Base-by-base conservation (phyloP, 129 eudicot species). In the Saposhnikovia divaricata region DNA sequence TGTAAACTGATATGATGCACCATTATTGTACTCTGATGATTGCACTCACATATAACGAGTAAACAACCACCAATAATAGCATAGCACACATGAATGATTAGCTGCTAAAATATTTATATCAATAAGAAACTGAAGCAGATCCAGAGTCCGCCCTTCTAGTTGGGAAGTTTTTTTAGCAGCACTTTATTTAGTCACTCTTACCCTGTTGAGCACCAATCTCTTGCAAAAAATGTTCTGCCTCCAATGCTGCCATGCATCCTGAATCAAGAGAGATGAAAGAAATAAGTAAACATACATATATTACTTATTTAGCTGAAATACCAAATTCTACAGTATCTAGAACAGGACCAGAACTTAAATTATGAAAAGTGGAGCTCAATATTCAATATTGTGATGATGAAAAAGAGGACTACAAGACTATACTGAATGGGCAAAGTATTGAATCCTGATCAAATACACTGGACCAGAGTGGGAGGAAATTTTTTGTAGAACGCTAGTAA, bases 181-280 rank as follows among this genome's bases (percentile, higher is more conserved):
- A n/a, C 34, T 3, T n/a, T 10, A 3, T 25, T 61, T 88, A 94
- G 86, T 92, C 97, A 81, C 93, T 91, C 89, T 93, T 90, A 40
- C 93, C 97, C 87, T 87, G 86, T 72, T 94, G 97, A 16, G 92
- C 55, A 38, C 97, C 93, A 75, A 92, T 83, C 78, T 92, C 97
- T 83, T 94, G 98, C 72, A 94, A 83, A 80, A 90, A 92, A 85
- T 94, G 98, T 80, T 94, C 98, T 51, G 98, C 98, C 76, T 94
- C 98, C 82, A 94, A 77, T 25, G 98, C 98, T 55, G 98, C 98
- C 98, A 94, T 94, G 86, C 98, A 93, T 59, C 98, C 98, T 93
- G 86, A 86, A 87, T 28, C 27, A 78, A 66, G 79, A 39, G 25
- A 51, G n/a, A 27, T 18, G 61, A 46, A 31, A 85, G 43, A 75